Conservation (phyloP, 2,329 filamentous ascomycete species). For the Raffaelea albimanens region DNA sequence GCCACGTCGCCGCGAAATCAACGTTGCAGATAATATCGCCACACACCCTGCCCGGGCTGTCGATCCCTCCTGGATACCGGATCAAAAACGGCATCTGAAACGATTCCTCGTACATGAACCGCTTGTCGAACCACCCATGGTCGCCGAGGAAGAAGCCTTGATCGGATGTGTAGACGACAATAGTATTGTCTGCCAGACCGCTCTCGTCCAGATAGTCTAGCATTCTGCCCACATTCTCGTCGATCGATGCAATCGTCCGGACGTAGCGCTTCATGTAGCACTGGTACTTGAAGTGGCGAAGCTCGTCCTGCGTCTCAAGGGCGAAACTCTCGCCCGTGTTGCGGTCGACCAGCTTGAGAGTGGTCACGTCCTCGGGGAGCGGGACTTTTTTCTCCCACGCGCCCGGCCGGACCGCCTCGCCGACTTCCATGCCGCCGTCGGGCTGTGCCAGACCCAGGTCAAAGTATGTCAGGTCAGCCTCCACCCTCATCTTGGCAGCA, state of each 20-base stretch:
- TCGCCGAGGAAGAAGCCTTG: constrained; percentile 48
- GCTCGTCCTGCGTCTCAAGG: constrained; percentile 29
- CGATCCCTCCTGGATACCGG: constrained; percentile 32
- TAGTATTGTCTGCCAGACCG: constrained; percentile 32
- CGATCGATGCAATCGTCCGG: constrained; percentile 40
- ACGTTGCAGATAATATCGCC: constrained; percentile 34
- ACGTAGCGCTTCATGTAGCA: constrained; percentile 47
- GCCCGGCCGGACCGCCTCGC: too few species aligned
- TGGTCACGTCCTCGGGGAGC: constrained; percentile 21
- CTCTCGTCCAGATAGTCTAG: constrained; percentile 35
- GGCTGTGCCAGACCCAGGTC: constrained; percentile 42
- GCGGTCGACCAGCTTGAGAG: constrained; percentile 30
- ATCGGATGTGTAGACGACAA: constrained; percentile 44
- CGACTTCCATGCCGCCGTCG: constrained; percentile 31
- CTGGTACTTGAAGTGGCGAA: constrained; percentile 45
- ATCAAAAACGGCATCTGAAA: constrained; percentile 48
- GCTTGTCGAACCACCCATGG: constrained; percentile 49
- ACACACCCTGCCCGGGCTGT: constrained; percentile 27
- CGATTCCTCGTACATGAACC: constrained; percentile 48
- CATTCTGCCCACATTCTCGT: constrained; percentile 41
- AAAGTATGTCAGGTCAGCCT: constrained; percentile 39
- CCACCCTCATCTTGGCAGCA: constrained; percentile 40
- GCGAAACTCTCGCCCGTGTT: constrained; percentile 35
- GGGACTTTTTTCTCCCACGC: constrained; percentile 31
- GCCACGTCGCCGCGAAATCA: constrained; percentile 41